Evolutionary conservation across 192 early-diverging fungal species (phyloP).

Genomic region (Paraglomus occultum): DNA sequence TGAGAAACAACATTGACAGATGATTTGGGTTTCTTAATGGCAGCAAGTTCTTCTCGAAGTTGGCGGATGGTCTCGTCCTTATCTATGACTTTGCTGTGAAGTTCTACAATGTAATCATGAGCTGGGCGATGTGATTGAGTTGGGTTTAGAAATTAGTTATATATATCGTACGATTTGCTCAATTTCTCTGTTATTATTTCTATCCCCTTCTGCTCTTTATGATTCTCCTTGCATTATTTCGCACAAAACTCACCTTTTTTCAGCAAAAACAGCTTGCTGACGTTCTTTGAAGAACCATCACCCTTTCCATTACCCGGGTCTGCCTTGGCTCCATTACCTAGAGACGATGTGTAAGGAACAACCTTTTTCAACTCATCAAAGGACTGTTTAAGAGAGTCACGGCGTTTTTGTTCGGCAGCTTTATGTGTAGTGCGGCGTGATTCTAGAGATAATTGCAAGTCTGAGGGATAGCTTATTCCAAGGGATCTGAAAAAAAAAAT

Average conservation of each 20-base stretch:
- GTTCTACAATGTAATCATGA: slow-evolving; percentile 29
- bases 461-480: slow-evolving; percentile 70
- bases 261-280: slow-evolving; percentile 24
- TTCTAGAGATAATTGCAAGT: slow-evolving; percentile 79
- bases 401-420: slow-evolving; percentile 93
- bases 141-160: neutral
- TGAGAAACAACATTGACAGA: neutral
- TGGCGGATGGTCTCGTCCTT: slow-evolving; percentile 21
- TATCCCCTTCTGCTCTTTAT: too few species aligned
- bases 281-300: slow-evolving; percentile 21
- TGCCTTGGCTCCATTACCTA: neutral
- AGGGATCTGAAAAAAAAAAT: slow-evolving; percentile 46
- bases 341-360: slow-evolving; percentile 49
- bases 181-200: too few species aligned
- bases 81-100: slow-evolving; percentile 9
- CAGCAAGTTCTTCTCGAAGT: slow-evolving; percentile 2
- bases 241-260: slow-evolving; percentile 29
- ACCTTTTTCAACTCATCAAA: slow-evolving; percentile 77
- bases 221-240: too few species aligned
- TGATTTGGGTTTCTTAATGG: too few species aligned
- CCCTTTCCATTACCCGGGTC: neutral
- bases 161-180: too few species aligned
- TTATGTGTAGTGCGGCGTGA: slow-evolving; percentile 87
- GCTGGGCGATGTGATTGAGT: neutral
- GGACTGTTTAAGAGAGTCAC: slow-evolving; percentile 88